phyloP scores from a whole-genome alignment of 75 land plant genomes.

The Larix kaempferi region DNA sequence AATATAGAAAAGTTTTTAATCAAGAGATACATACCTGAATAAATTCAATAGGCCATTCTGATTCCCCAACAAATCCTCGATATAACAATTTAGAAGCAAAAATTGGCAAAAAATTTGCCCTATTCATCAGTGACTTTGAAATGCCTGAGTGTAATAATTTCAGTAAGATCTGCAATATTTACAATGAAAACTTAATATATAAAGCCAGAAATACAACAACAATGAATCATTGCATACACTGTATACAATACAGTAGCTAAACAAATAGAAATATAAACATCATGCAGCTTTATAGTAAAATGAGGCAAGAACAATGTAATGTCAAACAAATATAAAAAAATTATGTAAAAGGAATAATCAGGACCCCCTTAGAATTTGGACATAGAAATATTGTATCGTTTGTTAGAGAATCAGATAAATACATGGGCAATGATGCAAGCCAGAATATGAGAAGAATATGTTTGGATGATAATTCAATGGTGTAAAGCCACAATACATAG shows the following conservation, averaged over 20 bases:
- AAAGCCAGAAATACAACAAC: not conserved
- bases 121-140: conserved; percentile 13
- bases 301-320: not conserved
- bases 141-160: conserved; percentile 14
- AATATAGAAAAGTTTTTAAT: not conserved
- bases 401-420: too few relatives aligned
- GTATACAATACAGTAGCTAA: not conserved
- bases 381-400: too few relatives aligned
- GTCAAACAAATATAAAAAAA: not conserved
- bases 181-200: not conserved
- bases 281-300: not conserved
- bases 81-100: conserved; percentile 35
- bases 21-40: conserved; percentile 24
- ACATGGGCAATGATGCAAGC: too few relatives aligned
- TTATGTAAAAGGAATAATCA: not conserved
- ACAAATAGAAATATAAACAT: not conserved
- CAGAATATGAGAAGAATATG: too few relatives aligned
- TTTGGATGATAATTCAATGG: too few relatives aligned
- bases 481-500: too few relatives aligned
- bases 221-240: not conserved
- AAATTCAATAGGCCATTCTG: conserved; percentile 47
- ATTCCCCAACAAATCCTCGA: conserved; percentile 27
- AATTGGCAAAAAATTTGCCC: conserved; percentile 21
- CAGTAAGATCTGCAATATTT: conserved; percentile 26
- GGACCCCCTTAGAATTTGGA: not conserved